A percentile compares a stretch with the other conserved stretches of the same genome.
Evolutionary conservation across 164 flowering plant species (phyloP).

Genomic region (Akebia trifoliata): DNA sequence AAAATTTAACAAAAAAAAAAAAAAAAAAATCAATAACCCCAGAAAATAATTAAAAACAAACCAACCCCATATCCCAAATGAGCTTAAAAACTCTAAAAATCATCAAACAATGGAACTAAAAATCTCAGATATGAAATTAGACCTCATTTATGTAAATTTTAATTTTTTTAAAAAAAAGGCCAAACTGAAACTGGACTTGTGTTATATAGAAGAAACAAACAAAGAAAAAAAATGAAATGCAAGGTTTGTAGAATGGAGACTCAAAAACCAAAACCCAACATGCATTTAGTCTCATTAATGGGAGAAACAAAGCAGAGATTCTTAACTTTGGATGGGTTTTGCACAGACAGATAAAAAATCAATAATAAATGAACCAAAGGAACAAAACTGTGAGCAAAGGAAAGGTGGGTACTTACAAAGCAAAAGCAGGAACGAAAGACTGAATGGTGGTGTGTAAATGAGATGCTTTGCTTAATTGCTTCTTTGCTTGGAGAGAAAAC

Average conservation of each 20-base stretch:
- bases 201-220: not conserved
- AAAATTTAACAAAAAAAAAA: not conserved
- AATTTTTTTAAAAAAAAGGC: not conserved
- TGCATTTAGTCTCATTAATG: constrained; percentile 22
- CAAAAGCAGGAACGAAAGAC: constrained; percentile 36
- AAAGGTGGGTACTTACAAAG: constrained; percentile 49
- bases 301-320: constrained; percentile 34
- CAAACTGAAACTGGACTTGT: constrained; percentile 5
- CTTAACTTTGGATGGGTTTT: constrained; percentile 43
- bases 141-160: not conserved
- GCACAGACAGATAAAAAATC: constrained; percentile 18
- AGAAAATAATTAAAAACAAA: not conserved
- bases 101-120: not conserved
- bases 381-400: constrained; percentile 44
- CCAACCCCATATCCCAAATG: not conserved
- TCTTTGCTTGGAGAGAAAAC: constrained; percentile 14
- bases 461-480: constrained; percentile 71
- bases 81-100: not conserved
- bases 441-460: constrained; percentile 15
- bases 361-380: constrained; percentile 13
- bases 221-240: not conserved
- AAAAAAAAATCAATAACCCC: not conserved
- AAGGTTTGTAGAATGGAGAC: not conserved
- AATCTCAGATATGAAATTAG: constrained; percentile 3
- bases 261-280: constrained; percentile 16